Evolutionary conservation across 1,139 yeast species (phyloP).

Genomic region (Meyerozyma smithsonii): DNA sequence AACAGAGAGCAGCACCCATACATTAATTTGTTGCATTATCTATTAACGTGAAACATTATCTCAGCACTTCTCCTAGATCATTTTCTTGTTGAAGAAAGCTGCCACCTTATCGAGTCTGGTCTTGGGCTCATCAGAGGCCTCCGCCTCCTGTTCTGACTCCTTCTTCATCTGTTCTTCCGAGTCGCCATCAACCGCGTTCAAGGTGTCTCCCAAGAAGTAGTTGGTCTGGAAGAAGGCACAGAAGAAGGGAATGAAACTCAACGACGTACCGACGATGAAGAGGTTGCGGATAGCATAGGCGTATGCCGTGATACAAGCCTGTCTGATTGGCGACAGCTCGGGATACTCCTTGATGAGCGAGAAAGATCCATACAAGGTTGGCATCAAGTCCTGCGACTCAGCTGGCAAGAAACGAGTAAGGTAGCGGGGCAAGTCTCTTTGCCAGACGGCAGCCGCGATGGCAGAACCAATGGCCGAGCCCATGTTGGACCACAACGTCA

Average conservation of each 20-base stretch:
- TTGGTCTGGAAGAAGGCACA: slow-evolving; percentile 26
- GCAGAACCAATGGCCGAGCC: slow-evolving; percentile 44
- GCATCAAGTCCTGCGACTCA: slow-evolving; percentile 11
- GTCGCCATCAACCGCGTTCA: slow-evolving; percentile 22
- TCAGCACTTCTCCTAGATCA: background rate
- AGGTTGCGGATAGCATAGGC: slow-evolving; percentile 17
- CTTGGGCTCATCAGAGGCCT: background rate
- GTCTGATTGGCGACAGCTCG: slow-evolving; percentile 19
- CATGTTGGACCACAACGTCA: slow-evolving; percentile 35
- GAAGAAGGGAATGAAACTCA: slow-evolving; percentile 20
- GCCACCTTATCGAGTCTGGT: background rate
- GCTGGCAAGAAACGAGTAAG: slow-evolving; percentile 20
- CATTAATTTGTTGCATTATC: too few relatives aligned
- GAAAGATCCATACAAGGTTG: slow-evolving; percentile 10
- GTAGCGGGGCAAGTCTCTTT: slow-evolving; percentile 30
- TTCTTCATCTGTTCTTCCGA: background rate
- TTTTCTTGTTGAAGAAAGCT: background rate
- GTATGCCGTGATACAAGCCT: slow-evolving; percentile 26
- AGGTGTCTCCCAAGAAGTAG: slow-evolving; percentile 27
- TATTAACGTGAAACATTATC: too few relatives aligned
- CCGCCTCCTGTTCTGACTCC: background rate
- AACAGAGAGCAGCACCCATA: too few relatives aligned
- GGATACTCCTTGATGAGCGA: slow-evolving; percentile 16
- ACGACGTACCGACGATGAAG: slow-evolving; percentile 20
- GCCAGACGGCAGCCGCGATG: slow-evolving; percentile 47